These are phyloP conservation scores for Aspergillus vadensis DNA, from an alignment of 2,329 filamentous ascomycete genomes.

Conservation along the genomic window DNA sequence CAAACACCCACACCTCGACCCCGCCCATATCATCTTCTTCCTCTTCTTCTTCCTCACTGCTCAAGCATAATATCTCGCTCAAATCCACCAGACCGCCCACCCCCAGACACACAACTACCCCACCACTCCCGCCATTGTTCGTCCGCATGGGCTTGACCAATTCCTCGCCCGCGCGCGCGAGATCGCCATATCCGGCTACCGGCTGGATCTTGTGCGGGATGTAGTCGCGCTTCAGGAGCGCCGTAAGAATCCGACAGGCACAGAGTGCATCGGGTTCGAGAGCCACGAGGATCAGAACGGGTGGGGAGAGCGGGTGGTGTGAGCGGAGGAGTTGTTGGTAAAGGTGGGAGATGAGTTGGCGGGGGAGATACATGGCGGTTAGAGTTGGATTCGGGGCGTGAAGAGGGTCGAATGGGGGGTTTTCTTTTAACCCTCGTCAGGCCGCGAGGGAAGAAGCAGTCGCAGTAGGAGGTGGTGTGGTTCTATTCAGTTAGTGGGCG, in stretches of 20 bases:
- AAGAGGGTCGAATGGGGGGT: background rate
- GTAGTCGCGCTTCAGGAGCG: conserved; percentile 94
- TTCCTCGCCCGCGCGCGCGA: conserved; percentile 75
- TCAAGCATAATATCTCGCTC: conserved; percentile 74
- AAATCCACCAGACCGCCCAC: conserved; percentile 91
- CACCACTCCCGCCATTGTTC: conserved; percentile 78
- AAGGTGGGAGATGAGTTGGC: conserved; percentile 82
- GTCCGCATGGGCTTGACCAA: conserved; percentile 85
- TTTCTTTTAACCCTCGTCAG: background rate
- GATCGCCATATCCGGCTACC: conserved; percentile 86
- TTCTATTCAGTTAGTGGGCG: background rate
- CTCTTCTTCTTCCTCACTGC: conserved; percentile 61
- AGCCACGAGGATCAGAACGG: conserved; percentile 86
- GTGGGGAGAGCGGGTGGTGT: conserved; percentile 85
- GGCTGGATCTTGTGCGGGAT: conserved; percentile 97
- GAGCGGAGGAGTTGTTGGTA: conserved; percentile 86
- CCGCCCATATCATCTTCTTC: conserved; percentile 67
- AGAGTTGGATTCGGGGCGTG: conserved; percentile 14
- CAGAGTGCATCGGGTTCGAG: conserved; percentile 95
- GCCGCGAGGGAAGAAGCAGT: background rate
- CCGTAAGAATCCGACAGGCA: conserved; percentile 89
- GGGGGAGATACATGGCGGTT: conserved; percentile 84
- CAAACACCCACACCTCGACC: conserved; percentile 94
- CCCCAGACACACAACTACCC: conserved; percentile 87
- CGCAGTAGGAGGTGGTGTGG: background rate